A percentile compares a stretch with the other conserved stretches of the same genome.
phyloP scores from a whole-genome alignment of 1,139 yeast species.

The Candida sp. region DNA sequence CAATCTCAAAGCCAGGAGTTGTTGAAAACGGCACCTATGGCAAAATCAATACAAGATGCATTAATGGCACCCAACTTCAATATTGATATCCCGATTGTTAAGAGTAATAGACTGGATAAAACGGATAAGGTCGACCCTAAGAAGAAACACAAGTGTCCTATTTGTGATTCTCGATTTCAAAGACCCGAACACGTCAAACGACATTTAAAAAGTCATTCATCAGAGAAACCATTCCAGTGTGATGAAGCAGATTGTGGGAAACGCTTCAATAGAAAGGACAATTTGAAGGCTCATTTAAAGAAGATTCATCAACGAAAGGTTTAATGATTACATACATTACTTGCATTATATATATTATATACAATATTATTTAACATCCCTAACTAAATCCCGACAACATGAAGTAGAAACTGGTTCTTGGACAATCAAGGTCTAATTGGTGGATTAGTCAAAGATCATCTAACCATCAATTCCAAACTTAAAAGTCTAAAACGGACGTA shows the following conservation, averaged over 20 bases:
- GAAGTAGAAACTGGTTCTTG: too few relatives aligned
- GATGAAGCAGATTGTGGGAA: conserved; percentile 71
- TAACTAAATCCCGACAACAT: too few relatives aligned
- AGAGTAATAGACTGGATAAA: conserved; percentile 11
- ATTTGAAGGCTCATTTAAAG: conserved; percentile 65
- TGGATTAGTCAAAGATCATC: neutral
- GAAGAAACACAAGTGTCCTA: conserved; percentile 71
- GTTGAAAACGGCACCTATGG: neutral
- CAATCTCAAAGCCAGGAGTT: neutral
- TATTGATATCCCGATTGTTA: conserved; percentile 1
- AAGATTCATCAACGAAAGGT: conserved; percentile 46
- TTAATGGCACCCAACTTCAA: conserved; percentile 1
- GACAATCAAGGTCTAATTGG: neutral
- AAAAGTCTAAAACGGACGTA: neutral
- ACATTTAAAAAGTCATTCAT: conserved; percentile 83
- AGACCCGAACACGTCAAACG: conserved; percentile 92
- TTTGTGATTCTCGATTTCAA: conserved; percentile 73
- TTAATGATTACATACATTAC: neutral
- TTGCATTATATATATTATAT: neutral
- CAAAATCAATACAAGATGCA: neutral
- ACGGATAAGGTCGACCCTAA: conserved; percentile 48
- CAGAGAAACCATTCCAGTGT: conserved; percentile 84
- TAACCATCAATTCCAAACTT: neutral
- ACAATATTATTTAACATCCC: neutral
- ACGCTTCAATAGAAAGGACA: conserved; percentile 70